Conservation (phyloP, 164 flowering plant species). For the Stephania cephalantha region DNA sequence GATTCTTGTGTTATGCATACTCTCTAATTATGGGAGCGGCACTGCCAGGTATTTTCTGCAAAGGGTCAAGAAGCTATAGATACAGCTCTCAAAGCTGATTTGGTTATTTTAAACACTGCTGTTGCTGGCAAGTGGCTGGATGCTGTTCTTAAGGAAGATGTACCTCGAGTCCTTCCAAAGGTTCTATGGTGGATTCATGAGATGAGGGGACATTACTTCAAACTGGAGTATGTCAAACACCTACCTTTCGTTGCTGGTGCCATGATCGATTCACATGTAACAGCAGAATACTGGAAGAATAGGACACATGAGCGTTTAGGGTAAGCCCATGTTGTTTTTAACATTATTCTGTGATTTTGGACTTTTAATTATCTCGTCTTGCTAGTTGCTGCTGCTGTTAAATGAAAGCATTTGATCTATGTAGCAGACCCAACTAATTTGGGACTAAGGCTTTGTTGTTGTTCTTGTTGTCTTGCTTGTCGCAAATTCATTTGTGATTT, state of each 20-base stretch:
- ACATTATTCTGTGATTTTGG: not conserved
- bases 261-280: conserved; percentile 93
- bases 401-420: too few species aligned
- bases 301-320: conserved; percentile 72
- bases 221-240: conserved; percentile 82
- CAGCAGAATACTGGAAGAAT: conserved; percentile 91
- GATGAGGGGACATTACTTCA: conserved; percentile 98
- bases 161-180: conserved; percentile 77
- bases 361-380: not conserved
- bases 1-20: not conserved
- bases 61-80: conserved; percentile 71
- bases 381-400: too few species aligned
- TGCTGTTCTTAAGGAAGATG: conserved; percentile 75
- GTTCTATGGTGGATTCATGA: conserved; percentile 99
- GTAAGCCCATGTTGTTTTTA: conserved; percentile 28
- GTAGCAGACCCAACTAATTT: too few species aligned
- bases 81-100: conserved; percentile 80
- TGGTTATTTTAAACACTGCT: conserved; percentile 93
- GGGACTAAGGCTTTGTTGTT: too few species aligned
- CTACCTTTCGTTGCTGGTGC: conserved; percentile 96
- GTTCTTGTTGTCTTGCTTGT: too few species aligned
- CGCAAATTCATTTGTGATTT: not conserved
- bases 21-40: conserved; percentile 5
- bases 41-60: conserved; percentile 61
- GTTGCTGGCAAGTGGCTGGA: conserved; percentile 99